Evolutionary conservation across 2,329 filamentous ascomycete genomes (phyloP).

Genomic region (Rutstroemia sp.): DNA sequence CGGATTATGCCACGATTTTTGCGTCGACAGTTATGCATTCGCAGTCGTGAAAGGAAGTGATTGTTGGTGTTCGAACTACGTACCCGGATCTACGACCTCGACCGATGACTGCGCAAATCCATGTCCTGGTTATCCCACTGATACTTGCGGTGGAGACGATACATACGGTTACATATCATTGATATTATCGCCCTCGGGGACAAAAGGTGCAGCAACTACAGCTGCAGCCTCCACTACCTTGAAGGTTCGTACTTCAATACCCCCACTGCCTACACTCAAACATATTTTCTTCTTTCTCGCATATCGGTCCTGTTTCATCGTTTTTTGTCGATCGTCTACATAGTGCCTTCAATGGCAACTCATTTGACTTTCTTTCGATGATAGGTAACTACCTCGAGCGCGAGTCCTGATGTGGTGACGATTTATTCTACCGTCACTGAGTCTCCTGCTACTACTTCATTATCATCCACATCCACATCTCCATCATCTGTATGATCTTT

Average conservation of each 20-base stretch:
- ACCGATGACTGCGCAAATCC: slow-evolving; percentile 41
- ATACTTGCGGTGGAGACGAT: slow-evolving; percentile 56
- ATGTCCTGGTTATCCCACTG: slow-evolving; percentile 63
- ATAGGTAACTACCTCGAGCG: slow-evolving; percentile 24
- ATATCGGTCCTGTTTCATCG: background rate
- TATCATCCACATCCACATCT: slow-evolving; percentile 1
- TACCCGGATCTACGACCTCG: slow-evolving; percentile 41
- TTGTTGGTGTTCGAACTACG: slow-evolving; percentile 72
- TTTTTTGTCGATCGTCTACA: background rate
- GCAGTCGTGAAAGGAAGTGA: slow-evolving; percentile 56
- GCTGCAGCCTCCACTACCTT: slow-evolving; percentile 14
- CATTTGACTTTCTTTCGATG: slow-evolving; percentile 27
- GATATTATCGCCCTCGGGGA: slow-evolving; percentile 48
- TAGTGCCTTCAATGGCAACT: slow-evolving; percentile 22
- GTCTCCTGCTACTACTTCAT: background rate
- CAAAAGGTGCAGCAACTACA: slow-evolving; percentile 26
- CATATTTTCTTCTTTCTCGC: background rate
- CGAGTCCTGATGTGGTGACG: slow-evolving; percentile 8
- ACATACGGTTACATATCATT: slow-evolving; percentile 61
- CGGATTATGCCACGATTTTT: slow-evolving; percentile 58
- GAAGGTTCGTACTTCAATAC: slow-evolving; percentile 20
- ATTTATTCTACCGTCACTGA: slow-evolving; percentile 6
- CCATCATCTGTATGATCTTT: slow-evolving; percentile 33
- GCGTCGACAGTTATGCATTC: slow-evolving; percentile 52
- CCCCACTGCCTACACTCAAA: background rate